Conservation (phyloP, 164 flowering plant genomes). For the Brasenia schreberi region DNA sequence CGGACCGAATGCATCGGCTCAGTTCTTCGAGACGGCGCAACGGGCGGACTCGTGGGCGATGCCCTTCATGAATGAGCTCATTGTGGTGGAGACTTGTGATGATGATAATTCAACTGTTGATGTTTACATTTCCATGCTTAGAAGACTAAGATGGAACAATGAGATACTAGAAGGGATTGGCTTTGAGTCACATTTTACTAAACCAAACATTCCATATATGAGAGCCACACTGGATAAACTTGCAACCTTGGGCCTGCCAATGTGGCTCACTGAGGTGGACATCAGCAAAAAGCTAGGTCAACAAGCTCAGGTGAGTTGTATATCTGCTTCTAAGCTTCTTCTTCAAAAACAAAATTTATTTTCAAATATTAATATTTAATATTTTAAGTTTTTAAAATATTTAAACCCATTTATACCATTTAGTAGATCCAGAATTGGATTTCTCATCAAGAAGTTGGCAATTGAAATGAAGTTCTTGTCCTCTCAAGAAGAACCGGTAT, state of each 20-base stretch:
- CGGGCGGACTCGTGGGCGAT: constrained; percentile 62
- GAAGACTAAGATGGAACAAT: constrained; percentile 41
- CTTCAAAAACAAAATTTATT: too few species aligned
- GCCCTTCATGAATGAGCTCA: constrained; percentile 78
- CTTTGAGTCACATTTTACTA: constrained; percentile 61
- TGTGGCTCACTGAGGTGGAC: constrained; percentile 94
- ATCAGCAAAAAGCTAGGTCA: constrained; percentile 41
- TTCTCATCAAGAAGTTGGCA: too few species aligned
- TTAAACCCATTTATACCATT: too few species aligned
- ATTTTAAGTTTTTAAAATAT: too few species aligned
- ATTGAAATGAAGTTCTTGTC: too few species aligned
- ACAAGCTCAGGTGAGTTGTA: constrained; percentile 41
- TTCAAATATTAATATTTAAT: too few species aligned
- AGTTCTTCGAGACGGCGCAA: constrained; percentile 52
- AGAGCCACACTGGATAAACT: constrained; percentile 74
- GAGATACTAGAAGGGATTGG: constrained; percentile 69
- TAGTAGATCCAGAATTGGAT: too few species aligned
- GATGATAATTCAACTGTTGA: constrained; percentile 88
- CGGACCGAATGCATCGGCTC: constrained; percentile 47
- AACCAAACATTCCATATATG: constrained; percentile 68
- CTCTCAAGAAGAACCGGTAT: too few species aligned
- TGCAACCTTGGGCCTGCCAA: constrained; percentile 70
- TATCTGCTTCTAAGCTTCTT: too few species aligned
- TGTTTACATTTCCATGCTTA: constrained; percentile 34
- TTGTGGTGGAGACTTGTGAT: constrained; percentile 76